Evolutionary conservation across 148 eudicot genomes (phyloP).

Genomic region (Cornus controversa): DNA sequence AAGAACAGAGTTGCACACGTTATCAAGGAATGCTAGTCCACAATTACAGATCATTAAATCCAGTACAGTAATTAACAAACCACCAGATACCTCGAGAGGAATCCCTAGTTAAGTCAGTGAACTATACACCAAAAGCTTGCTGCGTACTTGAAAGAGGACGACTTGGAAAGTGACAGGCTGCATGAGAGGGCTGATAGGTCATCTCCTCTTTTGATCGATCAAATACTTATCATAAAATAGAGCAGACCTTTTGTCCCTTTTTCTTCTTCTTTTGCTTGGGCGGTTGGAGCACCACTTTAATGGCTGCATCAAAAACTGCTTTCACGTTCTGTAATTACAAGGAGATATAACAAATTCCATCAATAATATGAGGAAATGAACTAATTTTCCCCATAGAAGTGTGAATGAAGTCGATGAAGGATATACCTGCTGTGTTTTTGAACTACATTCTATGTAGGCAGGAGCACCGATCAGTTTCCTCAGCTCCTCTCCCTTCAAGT

Average conservation of each 20-base stretch:
- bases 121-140: conserved; percentile 29
- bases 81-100: conserved; percentile 6
- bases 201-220: neutral
- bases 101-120: conserved; percentile 23
- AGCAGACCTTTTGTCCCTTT: conserved; percentile 39
- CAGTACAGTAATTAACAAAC: conserved; percentile 7
- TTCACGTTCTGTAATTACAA: conserved; percentile 58
- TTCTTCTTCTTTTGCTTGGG: conserved; percentile 56
- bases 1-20: neutral
- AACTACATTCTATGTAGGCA: conserved; percentile 79
- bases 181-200: conserved; percentile 1
- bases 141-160: conserved; percentile 2
- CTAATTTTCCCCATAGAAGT: neutral
- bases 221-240: conserved; percentile 33
- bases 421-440: conserved; percentile 75
- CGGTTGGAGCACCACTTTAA: conserved; percentile 65
- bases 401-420: neutral
- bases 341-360: neutral
- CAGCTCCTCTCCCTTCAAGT: conserved; percentile 70
- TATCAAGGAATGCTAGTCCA: conserved; percentile 2
- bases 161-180: neutral
- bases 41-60: conserved; percentile 8
- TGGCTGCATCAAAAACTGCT: conserved; percentile 75
- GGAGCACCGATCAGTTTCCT: conserved; percentile 67
- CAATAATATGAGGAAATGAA: neutral